phyloP scores from a whole-genome alignment of 1,284 basidiomycete species.

The Cryptococcus sp. region DNA sequence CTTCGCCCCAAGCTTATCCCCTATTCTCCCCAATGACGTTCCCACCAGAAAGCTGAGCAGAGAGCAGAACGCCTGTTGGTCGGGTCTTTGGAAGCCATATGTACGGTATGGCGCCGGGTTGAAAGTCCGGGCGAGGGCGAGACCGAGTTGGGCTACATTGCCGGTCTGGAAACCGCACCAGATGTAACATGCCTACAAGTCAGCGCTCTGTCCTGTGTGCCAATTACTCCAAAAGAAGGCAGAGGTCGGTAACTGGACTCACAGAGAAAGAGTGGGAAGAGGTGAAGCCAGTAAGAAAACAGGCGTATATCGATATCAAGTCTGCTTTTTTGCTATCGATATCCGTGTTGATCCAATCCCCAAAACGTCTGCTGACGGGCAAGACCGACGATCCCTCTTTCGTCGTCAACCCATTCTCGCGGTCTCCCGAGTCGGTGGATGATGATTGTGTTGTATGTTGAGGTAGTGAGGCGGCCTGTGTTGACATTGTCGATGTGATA shows the following conservation, averaged over 20 bases:
- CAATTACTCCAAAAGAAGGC: background rate
- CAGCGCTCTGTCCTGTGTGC: background rate
- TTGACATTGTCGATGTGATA: background rate
- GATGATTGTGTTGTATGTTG: no score
- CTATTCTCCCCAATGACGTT: slow-evolving; percentile 44
- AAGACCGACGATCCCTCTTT: no score
- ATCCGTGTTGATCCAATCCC: slow-evolving; percentile 37
- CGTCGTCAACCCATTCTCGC: no score
- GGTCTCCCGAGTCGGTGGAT: no score
- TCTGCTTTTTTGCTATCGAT: slow-evolving; percentile 60
- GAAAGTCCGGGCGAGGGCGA: slow-evolving; percentile 63
- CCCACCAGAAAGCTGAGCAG: slow-evolving; percentile 60
- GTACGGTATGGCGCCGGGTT: slow-evolving; percentile 51
- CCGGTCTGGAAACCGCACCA: slow-evolving; percentile 81
- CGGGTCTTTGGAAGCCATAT: slow-evolving; percentile 61
- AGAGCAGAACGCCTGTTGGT: slow-evolving; percentile 74
- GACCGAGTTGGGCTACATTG: slow-evolving; percentile 53
- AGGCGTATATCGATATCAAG: slow-evolving; percentile 63
- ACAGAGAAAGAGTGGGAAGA: slow-evolving; percentile 64
- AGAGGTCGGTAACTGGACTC: background rate
- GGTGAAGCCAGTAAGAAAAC: slow-evolving; percentile 83
- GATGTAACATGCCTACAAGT: slow-evolving; percentile 59
- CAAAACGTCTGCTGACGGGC: background rate
- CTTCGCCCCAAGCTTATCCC: slow-evolving; percentile 58
- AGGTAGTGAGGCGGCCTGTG: no score